Evolutionary conservation across 176 grass and related monocot species (phyloP).

Genomic region (Urochloa ruziziensis): DNA sequence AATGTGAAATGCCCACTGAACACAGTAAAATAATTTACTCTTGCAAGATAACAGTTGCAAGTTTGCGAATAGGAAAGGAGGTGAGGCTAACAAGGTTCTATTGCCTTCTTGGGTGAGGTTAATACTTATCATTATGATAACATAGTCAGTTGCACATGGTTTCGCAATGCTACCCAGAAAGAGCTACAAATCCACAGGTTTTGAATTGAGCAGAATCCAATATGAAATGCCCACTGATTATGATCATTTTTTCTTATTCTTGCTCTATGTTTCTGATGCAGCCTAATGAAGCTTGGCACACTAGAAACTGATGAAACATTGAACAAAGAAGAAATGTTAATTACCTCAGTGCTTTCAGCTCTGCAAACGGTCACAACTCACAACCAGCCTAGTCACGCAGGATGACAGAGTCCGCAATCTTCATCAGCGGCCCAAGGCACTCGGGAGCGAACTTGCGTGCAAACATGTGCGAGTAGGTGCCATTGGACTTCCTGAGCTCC

Average conservation of each 20-base stretch:
- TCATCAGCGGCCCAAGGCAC: constrained; percentile 60
- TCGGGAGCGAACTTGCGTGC: constrained; percentile 72
- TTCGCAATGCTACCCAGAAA: not conserved
- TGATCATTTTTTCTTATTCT: not conserved
- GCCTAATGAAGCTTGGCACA: not conserved
- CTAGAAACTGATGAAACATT: not conserved
- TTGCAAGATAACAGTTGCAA: not conserved
- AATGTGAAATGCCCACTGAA: not conserved
- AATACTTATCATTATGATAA: not conserved
- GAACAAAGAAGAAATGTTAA: not conserved
- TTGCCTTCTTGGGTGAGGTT: not conserved
- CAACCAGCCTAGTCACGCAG: constrained; percentile 56
- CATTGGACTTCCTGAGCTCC: constrained; percentile 81
- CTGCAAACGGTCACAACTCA: not conserved
- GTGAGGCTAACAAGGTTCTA: not conserved
- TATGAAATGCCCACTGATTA: not conserved
- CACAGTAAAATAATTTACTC: not conserved
- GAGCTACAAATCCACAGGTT: not conserved
- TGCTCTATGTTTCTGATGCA: not conserved
- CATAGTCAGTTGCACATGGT: not conserved
- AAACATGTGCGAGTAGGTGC: constrained; percentile 71
- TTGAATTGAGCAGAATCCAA: not conserved
- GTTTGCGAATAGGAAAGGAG: not conserved
- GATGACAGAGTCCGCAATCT: constrained; percentile 70
- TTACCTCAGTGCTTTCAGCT: constrained; percentile 42